A percentile compares a stretch with the other conserved stretches of the same genome.
These are phyloP conservation scores for Barbarea vulgaris DNA, from an alignment of 345 rosid genomes.

Conservation along the genomic window DNA sequence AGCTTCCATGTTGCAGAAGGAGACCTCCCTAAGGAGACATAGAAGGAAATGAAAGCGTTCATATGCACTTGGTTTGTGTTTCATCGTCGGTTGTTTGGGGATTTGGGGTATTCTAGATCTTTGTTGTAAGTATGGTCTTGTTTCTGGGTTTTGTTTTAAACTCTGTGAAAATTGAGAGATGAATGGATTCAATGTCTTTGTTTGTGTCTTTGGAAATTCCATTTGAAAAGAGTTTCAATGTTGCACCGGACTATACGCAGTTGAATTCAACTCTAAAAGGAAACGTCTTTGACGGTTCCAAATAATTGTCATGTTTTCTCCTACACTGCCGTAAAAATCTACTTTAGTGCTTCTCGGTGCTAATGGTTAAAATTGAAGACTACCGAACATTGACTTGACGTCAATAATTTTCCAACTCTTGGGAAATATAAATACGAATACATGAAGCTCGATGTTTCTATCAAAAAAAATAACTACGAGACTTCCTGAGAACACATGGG, in stretches of 20 bases:
- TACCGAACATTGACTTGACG: slow-evolving; percentile 3
- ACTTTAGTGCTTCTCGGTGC: not conserved
- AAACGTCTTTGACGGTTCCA: no score
- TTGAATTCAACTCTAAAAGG: not conserved
- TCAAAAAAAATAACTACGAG: no score
- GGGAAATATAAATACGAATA: slow-evolving; percentile 10
- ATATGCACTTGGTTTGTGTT: slow-evolving; percentile 24
- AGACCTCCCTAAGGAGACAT: slow-evolving; percentile 20
- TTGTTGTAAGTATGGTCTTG: slow-evolving; percentile 39
- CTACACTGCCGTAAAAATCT: slow-evolving; percentile 14
- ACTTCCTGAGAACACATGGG: no score
- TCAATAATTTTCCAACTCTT: not conserved
- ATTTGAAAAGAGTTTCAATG: slow-evolving; percentile 11
- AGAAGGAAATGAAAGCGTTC: slow-evolving; percentile 12
- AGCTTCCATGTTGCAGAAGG: slow-evolving; percentile 31
- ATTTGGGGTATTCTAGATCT: slow-evolving; percentile 22
- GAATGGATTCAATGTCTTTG: slow-evolving; percentile 30
- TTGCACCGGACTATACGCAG: not conserved
- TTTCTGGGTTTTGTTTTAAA: slow-evolving; percentile 6
- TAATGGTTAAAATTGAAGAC: slow-evolving; percentile 8
- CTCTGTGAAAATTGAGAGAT: slow-evolving; percentile 28
- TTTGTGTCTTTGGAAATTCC: slow-evolving; percentile 29
- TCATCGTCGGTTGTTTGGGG: slow-evolving; percentile 7
- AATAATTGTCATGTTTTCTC: not conserved
- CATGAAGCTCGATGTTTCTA: not conserved